Evolutionary conservation across 805 yeast genomes (phyloP).

Genomic region (Clavispora phyllophila): DNA sequence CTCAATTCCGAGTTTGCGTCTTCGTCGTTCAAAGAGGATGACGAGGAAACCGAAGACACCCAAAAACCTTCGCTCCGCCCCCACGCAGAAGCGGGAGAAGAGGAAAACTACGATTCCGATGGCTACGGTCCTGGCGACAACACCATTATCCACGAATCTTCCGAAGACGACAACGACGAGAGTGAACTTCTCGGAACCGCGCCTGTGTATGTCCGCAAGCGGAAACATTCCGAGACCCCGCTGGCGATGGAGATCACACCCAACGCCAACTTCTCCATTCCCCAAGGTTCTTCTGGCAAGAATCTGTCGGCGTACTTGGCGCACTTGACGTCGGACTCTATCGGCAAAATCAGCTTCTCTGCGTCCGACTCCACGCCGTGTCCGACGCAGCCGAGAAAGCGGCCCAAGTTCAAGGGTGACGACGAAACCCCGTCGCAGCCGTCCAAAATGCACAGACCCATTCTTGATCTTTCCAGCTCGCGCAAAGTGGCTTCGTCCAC

Average conservation of each 20-base stretch:
- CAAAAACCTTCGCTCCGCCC: too few relatives aligned
- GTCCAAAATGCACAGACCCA: slow-evolving; percentile 13
- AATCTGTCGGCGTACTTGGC: slow-evolving; percentile 13
- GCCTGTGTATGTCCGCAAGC: slow-evolving; percentile 24
- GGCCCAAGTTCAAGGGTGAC: slow-evolving; percentile 21
- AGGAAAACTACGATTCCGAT: slow-evolving; percentile 4
- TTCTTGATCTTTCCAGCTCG: slow-evolving; percentile 30
- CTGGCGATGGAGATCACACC: slow-evolving; percentile 25
- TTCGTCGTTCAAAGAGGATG: background rate
- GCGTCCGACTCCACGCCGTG: slow-evolving; percentile 42
- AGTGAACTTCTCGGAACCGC: slow-evolving; percentile 6
- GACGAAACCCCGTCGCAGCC: slow-evolving; percentile 20
- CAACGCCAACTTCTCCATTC: slow-evolving; percentile 5
- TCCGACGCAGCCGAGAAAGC: slow-evolving; percentile 38
- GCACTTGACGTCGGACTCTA: slow-evolving; percentile 7
- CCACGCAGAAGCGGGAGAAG: too few relatives aligned
- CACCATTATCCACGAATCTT: slow-evolving; percentile 20
- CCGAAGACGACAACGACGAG: slow-evolving; percentile 5
- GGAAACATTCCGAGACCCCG: slow-evolving; percentile 23
- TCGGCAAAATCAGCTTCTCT: slow-evolving; percentile 24
- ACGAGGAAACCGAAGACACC: too few relatives aligned
- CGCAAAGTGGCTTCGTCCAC: slow-evolving; percentile 21
- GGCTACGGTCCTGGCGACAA: slow-evolving; percentile 22
- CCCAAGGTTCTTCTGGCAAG: slow-evolving; percentile 10
- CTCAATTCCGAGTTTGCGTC: background rate